phyloP scores from a whole-genome alignment of 2,329 filamentous ascomycete genomes.

The Diatrype stigma region DNA sequence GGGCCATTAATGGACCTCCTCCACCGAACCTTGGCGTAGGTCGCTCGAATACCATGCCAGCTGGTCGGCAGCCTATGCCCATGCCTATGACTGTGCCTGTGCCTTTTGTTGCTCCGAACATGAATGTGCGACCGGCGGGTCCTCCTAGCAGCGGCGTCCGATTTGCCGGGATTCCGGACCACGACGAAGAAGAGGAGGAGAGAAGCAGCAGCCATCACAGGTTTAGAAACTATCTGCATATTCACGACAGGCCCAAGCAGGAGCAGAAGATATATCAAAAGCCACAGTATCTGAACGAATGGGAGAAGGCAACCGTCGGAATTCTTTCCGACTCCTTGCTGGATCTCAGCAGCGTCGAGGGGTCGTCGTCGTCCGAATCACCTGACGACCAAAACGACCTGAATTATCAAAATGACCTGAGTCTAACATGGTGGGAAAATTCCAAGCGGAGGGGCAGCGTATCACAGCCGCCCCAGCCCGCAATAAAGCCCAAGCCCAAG shows the following conservation, averaged over 20 bases:
- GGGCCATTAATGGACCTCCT: neutral
- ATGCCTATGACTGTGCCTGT: too few relatives aligned
- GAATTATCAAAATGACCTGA: too few relatives aligned
- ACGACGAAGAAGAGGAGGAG: slow-evolving; percentile 19
- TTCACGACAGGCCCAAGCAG: slow-evolving; percentile 36
- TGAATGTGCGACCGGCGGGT: neutral
- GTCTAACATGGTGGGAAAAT: slow-evolving; percentile 79
- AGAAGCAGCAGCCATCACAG: slow-evolving; percentile 16
- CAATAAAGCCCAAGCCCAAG: too few relatives aligned
- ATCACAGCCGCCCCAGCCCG: slow-evolving; percentile 42
- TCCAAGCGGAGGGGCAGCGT: slow-evolving; percentile 43
- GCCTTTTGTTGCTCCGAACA: too few relatives aligned
- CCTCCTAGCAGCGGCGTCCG: slow-evolving; percentile 16
- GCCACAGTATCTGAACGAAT: slow-evolving; percentile 63
- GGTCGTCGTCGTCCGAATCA: slow-evolving; percentile 22
- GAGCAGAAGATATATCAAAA: slow-evolving; percentile 55
- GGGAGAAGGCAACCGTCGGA: slow-evolving; percentile 64
- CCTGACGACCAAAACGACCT: slow-evolving; percentile 45
- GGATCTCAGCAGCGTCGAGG: slow-evolving; percentile 46
- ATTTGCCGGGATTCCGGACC: slow-evolving; percentile 28
- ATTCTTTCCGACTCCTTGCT: slow-evolving; percentile 55
- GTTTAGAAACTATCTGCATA: slow-evolving; percentile 23
- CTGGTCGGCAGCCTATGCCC: slow-evolving; percentile 12
- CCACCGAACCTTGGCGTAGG: slow-evolving; percentile 5
- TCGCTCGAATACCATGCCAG: slow-evolving; percentile 17